Percentiles rank a stretch among this genome's conserved stretches.
phyloP scores from a whole-genome alignment of 305 asterid species.

The Plantago coronopus region DNA sequence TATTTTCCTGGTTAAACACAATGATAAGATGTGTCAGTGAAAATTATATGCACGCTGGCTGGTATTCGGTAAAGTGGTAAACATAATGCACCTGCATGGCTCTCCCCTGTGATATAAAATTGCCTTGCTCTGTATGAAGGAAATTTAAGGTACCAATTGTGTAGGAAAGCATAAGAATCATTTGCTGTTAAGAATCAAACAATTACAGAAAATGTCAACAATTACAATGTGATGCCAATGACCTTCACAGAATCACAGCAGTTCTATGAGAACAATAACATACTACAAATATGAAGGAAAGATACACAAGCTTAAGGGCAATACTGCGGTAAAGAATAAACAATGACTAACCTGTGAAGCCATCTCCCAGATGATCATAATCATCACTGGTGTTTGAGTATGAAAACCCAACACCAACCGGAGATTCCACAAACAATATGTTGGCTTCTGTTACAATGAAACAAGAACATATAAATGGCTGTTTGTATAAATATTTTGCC shows the following conservation, averaged over 20 bases:
- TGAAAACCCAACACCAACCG: slow-evolving; percentile 91
- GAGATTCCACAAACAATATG: slow-evolving; percentile 85
- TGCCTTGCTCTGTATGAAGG: slow-evolving; percentile 54
- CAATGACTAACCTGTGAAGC: slow-evolving; percentile 56
- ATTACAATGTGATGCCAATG: neutral
- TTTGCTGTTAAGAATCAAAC: slow-evolving; percentile 45
- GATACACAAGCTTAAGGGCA: too few relatives aligned
- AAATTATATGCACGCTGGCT: neutral
- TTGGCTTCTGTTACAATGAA: slow-evolving; percentile 72
- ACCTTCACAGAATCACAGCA: too few relatives aligned
- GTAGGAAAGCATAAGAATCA: slow-evolving; percentile 78
- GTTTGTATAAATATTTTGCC: slow-evolving; percentile 14
- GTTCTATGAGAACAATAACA: slow-evolving; percentile 6
- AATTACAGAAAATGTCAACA: slow-evolving; percentile 3
- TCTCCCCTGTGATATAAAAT: slow-evolving; percentile 87
- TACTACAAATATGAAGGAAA: too few relatives aligned
- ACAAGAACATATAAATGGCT: slow-evolving; percentile 9
- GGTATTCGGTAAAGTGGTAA: slow-evolving; percentile 1
- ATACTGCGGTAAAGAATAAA: neutral
- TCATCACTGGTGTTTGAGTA: slow-evolving; percentile 72
- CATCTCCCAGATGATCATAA: slow-evolving; percentile 68
- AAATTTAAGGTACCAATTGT: slow-evolving; percentile 82
- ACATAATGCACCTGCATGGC: slow-evolving; percentile 68
- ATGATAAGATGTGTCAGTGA: neutral
- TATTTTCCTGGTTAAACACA: slow-evolving; percentile 54